phyloP scores from a whole-genome alignment of 306 rosid species.

The Bauhinia variegata region DNA sequence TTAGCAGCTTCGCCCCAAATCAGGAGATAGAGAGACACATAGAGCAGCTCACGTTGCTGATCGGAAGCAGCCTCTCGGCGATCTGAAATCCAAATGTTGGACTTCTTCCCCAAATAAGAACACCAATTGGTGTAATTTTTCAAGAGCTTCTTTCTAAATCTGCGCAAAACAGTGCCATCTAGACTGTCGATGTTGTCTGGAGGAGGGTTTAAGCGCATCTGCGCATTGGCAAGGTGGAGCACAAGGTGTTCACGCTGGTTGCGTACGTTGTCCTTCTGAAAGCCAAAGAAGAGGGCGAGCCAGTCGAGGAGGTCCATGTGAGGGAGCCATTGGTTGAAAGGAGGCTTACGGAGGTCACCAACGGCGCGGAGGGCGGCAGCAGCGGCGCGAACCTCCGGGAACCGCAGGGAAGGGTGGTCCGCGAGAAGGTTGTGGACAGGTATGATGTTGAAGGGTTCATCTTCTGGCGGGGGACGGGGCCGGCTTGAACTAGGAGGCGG shows the following conservation, averaged over 20 bases:
- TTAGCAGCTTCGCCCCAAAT: conserved; percentile 98
- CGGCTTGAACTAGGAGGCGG: conserved; percentile 23
- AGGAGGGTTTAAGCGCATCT: conserved; percentile 93
- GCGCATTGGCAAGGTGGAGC: conserved; percentile 92
- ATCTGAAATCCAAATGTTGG: conserved; percentile 84
- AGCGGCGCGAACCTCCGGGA: conserved; percentile 92
- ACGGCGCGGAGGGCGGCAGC: conserved; percentile 65
- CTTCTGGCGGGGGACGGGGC: conserved; percentile 37
- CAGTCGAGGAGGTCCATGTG: conserved; percentile 88
- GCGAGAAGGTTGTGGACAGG: conserved; percentile 86
- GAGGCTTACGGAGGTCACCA: conserved; percentile 76
- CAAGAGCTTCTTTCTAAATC: conserved; percentile 77
- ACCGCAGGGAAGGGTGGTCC: conserved; percentile 88
- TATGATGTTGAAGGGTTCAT: conserved; percentile 76
- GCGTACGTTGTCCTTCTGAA: conserved; percentile 82
- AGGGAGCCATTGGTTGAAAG: conserved; percentile 64
- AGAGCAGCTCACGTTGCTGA: conserved; percentile 82
- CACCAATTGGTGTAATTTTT: conserved; percentile 82
- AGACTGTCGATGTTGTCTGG: conserved; percentile 87
- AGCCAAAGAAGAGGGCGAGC: conserved; percentile 85
- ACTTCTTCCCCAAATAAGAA: conserved; percentile 82
- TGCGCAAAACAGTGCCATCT: conserved; percentile 67
- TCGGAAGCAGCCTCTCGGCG: conserved; percentile 44
- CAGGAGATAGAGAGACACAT: conserved; percentile 73
- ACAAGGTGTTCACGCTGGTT: conserved; percentile 97